Conservation (phyloP, 139 green algal species). For the Bryopsis sp. region DNA sequence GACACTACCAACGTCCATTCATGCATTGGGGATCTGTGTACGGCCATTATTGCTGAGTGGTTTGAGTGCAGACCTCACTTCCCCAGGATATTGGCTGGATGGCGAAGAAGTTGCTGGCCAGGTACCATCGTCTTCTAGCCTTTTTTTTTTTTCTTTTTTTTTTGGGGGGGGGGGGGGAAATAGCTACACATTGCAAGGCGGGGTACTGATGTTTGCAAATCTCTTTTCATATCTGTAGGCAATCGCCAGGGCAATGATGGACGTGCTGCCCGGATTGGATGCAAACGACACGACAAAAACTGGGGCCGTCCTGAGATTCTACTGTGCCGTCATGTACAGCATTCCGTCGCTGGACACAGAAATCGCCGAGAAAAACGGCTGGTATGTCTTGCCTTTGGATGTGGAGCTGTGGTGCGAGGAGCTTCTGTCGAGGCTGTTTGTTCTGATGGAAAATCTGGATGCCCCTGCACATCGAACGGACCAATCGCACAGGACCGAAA, state of each 20-base stretch:
- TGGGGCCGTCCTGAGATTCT: conserved; percentile 2
- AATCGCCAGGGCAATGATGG: conserved; percentile 8
- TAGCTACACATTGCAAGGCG: too few species aligned
- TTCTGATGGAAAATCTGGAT: conserved; percentile 8
- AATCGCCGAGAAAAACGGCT: too few species aligned
- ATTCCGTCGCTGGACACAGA: background rate
- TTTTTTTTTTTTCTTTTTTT: too few species aligned
- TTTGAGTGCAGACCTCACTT: background rate
- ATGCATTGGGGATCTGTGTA: conserved; percentile 7
- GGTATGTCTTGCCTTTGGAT: conserved; percentile 2
- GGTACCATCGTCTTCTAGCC: too few species aligned
- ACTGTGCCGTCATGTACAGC: background rate
- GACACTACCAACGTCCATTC: conserved; percentile 1
- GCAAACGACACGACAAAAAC: conserved; percentile 9
- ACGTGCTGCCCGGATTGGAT: conserved; percentile 11
- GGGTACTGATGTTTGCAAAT: conserved; percentile 4
- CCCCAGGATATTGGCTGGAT: background rate
- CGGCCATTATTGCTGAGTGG: conserved; percentile 2
- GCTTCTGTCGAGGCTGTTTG: conserved; percentile 9
- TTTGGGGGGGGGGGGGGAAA: too few species aligned
- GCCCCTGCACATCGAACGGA: background rate
- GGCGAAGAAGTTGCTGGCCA: too few species aligned
- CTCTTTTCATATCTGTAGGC: background rate
- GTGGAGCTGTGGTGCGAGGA: conserved; percentile 13
- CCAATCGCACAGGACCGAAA: conserved; percentile 8